These are phyloP conservation scores for Auricularia sp. DNA, from an alignment of 768 basidiomycete genomes.

Conservation along the genomic window DNA sequence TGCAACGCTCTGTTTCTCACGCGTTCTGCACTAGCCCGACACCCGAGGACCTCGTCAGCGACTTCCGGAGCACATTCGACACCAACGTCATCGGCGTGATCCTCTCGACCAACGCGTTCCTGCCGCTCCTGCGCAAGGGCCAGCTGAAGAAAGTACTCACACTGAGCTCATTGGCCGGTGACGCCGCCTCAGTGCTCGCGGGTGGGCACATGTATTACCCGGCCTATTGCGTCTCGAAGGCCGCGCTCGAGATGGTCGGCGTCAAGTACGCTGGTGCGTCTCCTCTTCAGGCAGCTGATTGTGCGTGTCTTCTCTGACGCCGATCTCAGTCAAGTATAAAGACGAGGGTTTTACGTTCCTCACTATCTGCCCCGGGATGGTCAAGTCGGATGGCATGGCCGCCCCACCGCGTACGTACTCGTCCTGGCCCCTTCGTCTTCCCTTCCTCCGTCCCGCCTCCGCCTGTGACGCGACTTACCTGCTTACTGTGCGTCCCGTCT, in stretches of 20 bases:
- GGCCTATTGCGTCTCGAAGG: slow-evolving; percentile 5
- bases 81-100: slow-evolving; percentile 14
- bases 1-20: too few species aligned
- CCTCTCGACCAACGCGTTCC: slow-evolving; percentile 8
- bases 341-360: slow-evolving; percentile 7
- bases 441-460: too few species aligned
- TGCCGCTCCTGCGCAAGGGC: slow-evolving; percentile 13
- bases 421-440: too few species aligned
- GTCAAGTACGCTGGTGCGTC: slow-evolving; percentile 6
- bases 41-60: not conserved
- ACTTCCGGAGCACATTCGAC: slow-evolving; percentile 1
- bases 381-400: not conserved
- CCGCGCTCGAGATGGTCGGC: slow-evolving; percentile 2
- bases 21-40: not conserved
- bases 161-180: slow-evolving; percentile 3
- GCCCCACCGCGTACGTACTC: slow-evolving; percentile 7
- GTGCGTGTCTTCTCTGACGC: too few species aligned
- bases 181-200: slow-evolving; percentile 3
- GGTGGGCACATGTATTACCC: not conserved
- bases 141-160: slow-evolving; percentile 7
- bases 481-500: too few species aligned
- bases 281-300: not conserved
- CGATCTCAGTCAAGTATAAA: slow-evolving; percentile 1
- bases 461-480: too few species aligned
- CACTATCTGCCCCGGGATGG: slow-evolving; percentile 3